Evolutionary conservation across 441 rosid species (phyloP), one percentile per base, ranked within the genome.

Genomic region (Croton setiger): DNA sequence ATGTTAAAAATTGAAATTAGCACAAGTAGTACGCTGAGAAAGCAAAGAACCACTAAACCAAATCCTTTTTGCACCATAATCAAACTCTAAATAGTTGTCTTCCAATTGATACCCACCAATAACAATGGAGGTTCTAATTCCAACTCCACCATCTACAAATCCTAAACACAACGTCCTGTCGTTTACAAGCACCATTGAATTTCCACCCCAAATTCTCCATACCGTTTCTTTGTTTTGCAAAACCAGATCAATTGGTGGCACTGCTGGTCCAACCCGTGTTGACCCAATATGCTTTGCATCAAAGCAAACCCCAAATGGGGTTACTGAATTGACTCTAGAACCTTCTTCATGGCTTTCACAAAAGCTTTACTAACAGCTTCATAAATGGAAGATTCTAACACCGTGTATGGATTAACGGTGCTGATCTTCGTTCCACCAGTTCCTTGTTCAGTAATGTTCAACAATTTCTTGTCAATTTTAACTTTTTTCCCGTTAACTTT

Each of bases 371-470:
- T 4, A 48, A 64, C 43, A 7, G 67, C 57, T 3, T 64, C 31
- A 17, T 64, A 64, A 49, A 64, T 64, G 2, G 67, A 31, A 2
- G 56, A 48, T 4, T 64, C 27, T 56, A 64, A n/a, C 1, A 72
- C 63, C 0, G 79, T 75, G 76, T 79, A 79, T 2, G 75, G 77
- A n/a, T 70, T 3, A 6, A 82, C 76, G 0, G 82, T 81, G 76
- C 86, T 83, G 39, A 83, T 67, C 71, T 74, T 81, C n/a, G 86
- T 85, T 44, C 87, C 85, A 0, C 80, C 86, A 0, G 2, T 0
- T 36, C 83, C 85, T 8, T 66, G n/a, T 18, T 57, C 66, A 62
- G 68, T 41, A 6, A 85, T 76, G 36, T 74, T 67, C 17, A 85
- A 60, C 44, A 83, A 60, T 0, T 77, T 65, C 11, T 64, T 44